A percentile compares a stretch with the other conserved stretches of the same genome.
Conservation (phyloP, 2,329 filamentous ascomycete genomes). For the Aspergillus amoenus region DNA sequence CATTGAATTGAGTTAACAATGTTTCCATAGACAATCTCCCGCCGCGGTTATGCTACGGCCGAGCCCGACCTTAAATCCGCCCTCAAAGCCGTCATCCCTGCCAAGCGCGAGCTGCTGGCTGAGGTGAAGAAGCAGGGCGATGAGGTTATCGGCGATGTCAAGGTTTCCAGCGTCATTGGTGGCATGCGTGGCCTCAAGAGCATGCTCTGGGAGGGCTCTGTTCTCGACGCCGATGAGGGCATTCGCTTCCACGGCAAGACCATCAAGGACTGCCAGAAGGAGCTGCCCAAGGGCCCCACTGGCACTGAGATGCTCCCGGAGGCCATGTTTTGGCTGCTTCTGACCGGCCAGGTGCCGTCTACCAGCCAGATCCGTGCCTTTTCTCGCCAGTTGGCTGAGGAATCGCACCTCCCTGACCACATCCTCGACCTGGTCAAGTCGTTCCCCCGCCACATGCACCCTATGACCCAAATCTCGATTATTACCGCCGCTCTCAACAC, state of each 20-base stretch:
- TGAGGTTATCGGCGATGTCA: conserved; percentile 87
- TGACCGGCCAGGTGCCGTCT: conserved; percentile 89
- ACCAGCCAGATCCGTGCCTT: conserved; percentile 77
- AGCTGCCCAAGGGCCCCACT: conserved; percentile 86
- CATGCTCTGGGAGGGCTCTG: conserved; percentile 98
- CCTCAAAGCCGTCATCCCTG: conserved; percentile 79
- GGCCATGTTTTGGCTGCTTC: conserved; percentile 98
- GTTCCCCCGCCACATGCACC: conserved; percentile 87
- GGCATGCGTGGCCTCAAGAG: conserved; percentile 97
- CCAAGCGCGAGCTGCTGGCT: conserved; percentile 89
- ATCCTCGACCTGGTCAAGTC: conserved; percentile 84
- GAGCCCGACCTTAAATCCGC: conserved; percentile 90
- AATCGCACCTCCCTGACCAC: conserved; percentile 78
- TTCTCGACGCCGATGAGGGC: conserved; percentile 93
- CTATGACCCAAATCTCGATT: conserved; percentile 97
- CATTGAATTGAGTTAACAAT: not conserved
- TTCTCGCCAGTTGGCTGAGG: conserved; percentile 81
- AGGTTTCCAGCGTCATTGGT: conserved; percentile 89
- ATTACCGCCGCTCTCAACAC: conserved; percentile 95
- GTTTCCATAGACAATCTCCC: conserved; percentile 13
- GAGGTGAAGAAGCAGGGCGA: conserved; percentile 83
- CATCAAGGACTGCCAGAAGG: conserved; percentile 95
- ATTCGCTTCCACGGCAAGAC: conserved; percentile 97
- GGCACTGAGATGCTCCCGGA: conserved; percentile 96
- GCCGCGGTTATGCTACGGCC: conserved; percentile 55